Evolutionary conservation across 441 rosid species (phyloP).

Genomic region (Hypseocharis bilobata): DNA sequence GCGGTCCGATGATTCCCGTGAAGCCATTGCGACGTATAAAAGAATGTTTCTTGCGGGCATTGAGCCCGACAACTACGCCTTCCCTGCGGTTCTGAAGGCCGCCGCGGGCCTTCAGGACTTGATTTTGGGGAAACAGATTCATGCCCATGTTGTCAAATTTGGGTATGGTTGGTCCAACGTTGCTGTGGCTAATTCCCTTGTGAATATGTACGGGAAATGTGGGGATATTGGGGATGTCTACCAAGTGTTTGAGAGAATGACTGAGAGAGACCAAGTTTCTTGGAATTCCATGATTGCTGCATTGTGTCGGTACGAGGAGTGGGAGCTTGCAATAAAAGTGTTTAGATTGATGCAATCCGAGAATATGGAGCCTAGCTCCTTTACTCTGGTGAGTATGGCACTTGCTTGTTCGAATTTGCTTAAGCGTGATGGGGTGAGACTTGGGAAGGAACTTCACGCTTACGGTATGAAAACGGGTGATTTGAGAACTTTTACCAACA

Average conservation of each 20-base stretch:
- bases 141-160: slow-evolving; percentile 60
- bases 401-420: slow-evolving; percentile 58
- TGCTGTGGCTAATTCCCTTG: slow-evolving; percentile 58
- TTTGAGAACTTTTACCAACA: slow-evolving; percentile 45
- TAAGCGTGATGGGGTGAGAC: slow-evolving; percentile 32
- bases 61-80: slow-evolving; percentile 54
- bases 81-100: slow-evolving; percentile 71
- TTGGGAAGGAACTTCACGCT: slow-evolving; percentile 72
- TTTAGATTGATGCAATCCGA: slow-evolving; percentile 51
- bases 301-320: slow-evolving; percentile 48
- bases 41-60: slow-evolving; percentile 44
- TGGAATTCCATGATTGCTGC: slow-evolving; percentile 78
- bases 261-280: slow-evolving; percentile 65
- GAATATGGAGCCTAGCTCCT: slow-evolving; percentile 59
- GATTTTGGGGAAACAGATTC: slow-evolving; percentile 57
- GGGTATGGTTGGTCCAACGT: slow-evolving; percentile 44
- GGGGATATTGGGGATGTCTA: slow-evolving; percentile 41
- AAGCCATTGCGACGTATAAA: slow-evolving; percentile 52
- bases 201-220: slow-evolving; percentile 58
- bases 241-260: slow-evolving; percentile 67
- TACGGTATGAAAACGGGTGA: slow-evolving; percentile 51
- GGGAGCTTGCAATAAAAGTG: slow-evolving; percentile 60
- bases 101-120: slow-evolving; percentile 45
- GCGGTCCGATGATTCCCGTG: slow-evolving; percentile 50
- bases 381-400: slow-evolving; percentile 67